phyloP scores from a whole-genome alignment of 768 basidiomycete genomes.

The Tubosaeta brunneosetosa region DNA sequence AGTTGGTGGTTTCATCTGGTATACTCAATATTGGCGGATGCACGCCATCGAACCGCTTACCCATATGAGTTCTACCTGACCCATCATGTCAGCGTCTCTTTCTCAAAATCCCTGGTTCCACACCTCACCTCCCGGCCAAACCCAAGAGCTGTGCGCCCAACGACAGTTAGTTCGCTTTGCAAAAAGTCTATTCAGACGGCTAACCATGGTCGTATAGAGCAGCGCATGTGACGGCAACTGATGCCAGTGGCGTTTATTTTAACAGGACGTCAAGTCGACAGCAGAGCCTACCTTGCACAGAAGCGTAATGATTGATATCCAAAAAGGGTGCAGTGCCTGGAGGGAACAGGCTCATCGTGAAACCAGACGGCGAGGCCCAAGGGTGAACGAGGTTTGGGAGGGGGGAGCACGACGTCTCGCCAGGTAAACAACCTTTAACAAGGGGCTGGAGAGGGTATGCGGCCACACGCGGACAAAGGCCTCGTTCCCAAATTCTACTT shows the following conservation, averaged over 20 bases:
- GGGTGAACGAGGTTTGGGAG: background rate
- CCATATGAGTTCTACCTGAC: slow-evolving; percentile 30
- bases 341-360: slow-evolving; percentile 23
- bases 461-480: slow-evolving; percentile 1
- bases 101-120: background rate
- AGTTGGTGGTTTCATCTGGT: slow-evolving; percentile 25
- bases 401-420: slow-evolving; percentile 1
- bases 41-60: slow-evolving; percentile 9
- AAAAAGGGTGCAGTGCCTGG: background rate
- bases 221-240: slow-evolving; percentile 26
- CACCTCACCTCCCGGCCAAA: slow-evolving; percentile 26
- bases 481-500: slow-evolving; percentile 1
- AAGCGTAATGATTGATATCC: slow-evolving; percentile 13
- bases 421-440: slow-evolving; percentile 12
- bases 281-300: slow-evolving; percentile 20
- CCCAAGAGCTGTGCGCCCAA: slow-evolving; percentile 15
- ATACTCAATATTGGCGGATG: background rate
- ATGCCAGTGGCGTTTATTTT: slow-evolving; percentile 4
- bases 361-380: slow-evolving; percentile 1
- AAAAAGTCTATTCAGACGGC: background rate
- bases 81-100: background rate
- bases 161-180: background rate
- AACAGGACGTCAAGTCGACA: background rate
- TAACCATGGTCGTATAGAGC: slow-evolving; percentile 29
- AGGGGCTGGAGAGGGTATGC: background rate